A percentile compares a stretch with the other conserved stretches of the same genome.
These are phyloP conservation scores for Daphne laureola DNA, from an alignment of 441 rosid species.

Conservation along the genomic window DNA sequence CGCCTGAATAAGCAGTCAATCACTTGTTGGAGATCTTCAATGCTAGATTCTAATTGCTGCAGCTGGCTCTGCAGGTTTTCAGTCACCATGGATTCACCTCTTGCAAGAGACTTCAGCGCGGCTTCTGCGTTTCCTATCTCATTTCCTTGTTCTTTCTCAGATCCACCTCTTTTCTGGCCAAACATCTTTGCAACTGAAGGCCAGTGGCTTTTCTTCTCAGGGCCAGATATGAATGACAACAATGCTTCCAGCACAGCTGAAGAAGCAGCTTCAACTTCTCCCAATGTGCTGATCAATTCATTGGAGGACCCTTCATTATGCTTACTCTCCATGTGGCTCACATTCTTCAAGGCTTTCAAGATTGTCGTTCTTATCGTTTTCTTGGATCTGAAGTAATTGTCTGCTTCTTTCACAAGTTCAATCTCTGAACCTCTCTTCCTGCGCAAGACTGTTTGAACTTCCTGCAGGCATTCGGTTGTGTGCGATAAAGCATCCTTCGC, in stretches of 20 bases:
- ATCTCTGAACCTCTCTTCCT: slow-evolving; percentile 23
- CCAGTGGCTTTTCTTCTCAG: slow-evolving; percentile 2
- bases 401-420: slow-evolving; percentile 10
- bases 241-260: slow-evolving; percentile 1
- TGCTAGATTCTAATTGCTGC: slow-evolving; percentile 3
- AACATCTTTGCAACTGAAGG: slow-evolving; percentile 8
- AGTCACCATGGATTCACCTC: not conserved
- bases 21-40: slow-evolving; percentile 14
- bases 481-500: slow-evolving; percentile 27
- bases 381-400: slow-evolving; percentile 15
- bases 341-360: slow-evolving; percentile 14
- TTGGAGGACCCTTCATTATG: not conserved
- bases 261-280: slow-evolving; percentile 4
- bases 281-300: not conserved
- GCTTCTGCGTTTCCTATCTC: slow-evolving; percentile 12
- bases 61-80: slow-evolving; percentile 7
- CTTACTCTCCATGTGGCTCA: slow-evolving; percentile 6
- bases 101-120: not conserved
- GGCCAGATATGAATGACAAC: slow-evolving; percentile 4
- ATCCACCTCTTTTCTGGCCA: slow-evolving; percentile 9
- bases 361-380: slow-evolving; percentile 18
- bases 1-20: slow-evolving; percentile 14
- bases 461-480: slow-evolving; percentile 22
- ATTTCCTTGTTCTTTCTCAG: slow-evolving; percentile 12
- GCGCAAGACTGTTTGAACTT: slow-evolving; percentile 28